Evolutionary conservation across 257 asterid species (phyloP).

Genomic region (Ajuga chamaepitys): DNA sequence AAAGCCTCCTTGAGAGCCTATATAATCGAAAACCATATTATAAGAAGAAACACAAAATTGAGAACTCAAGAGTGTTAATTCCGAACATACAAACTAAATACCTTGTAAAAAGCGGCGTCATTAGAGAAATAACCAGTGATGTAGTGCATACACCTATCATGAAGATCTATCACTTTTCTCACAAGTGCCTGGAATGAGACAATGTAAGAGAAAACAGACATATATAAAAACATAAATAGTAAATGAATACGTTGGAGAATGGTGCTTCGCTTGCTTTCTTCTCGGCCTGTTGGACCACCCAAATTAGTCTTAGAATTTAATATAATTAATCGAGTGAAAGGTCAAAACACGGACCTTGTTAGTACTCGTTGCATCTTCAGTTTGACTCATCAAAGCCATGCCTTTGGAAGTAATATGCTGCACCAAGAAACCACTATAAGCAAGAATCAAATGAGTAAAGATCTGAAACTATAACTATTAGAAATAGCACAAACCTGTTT

Average conservation of each 20-base stretch:
- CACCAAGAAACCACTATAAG: too few relatives aligned
- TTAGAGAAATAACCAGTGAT: slow-evolving; percentile 62
- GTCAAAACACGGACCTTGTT: slow-evolving; percentile 36
- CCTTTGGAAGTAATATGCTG: slow-evolving; percentile 65
- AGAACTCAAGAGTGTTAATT: too few relatives aligned
- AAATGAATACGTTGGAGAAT: too few relatives aligned
- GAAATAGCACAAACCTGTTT: slow-evolving; percentile 71
- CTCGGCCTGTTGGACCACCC: slow-evolving; percentile 57
- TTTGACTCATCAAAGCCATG: slow-evolving; percentile 42
- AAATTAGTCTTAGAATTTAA: too few relatives aligned
- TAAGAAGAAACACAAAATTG: slow-evolving; percentile 6
- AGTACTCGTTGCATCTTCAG: slow-evolving; percentile 52
- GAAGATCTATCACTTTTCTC: slow-evolving; percentile 82
- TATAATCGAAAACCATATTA: too few relatives aligned
- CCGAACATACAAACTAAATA: too few relatives aligned
- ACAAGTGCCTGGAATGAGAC: slow-evolving; percentile 76
- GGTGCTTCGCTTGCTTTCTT: slow-evolving; percentile 77
- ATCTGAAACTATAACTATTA: too few relatives aligned
- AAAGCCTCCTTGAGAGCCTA: slow-evolving; percentile 72
- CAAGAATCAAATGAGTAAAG: too few relatives aligned
- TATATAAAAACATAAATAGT: too few relatives aligned
- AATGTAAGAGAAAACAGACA: too few relatives aligned
- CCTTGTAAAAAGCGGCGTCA: too few relatives aligned
- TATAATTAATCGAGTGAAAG: too few relatives aligned
- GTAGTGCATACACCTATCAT: slow-evolving; percentile 89